A percentile compares a stretch with the other conserved stretches of the same genome.
These are phyloP conservation scores for Cystoisospora suis DNA, from an alignment of 169 alveolate genomes.

Conservation along the genomic window DNA sequence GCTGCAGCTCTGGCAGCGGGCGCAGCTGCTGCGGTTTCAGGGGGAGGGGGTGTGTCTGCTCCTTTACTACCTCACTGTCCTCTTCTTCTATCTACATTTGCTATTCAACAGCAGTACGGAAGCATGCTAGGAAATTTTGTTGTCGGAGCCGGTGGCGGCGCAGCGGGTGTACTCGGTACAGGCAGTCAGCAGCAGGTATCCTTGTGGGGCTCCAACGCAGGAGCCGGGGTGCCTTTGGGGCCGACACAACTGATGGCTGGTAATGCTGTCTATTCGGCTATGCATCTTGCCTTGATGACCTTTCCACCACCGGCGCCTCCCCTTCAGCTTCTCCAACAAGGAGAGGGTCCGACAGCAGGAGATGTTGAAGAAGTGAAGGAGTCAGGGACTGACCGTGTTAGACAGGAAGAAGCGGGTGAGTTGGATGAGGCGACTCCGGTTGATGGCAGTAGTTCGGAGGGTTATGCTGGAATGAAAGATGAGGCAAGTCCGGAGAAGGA, in stretches of 20 bases:
- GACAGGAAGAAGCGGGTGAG: not conserved
- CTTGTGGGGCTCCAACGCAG: conserved; percentile 5
- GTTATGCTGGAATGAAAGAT: not conserved
- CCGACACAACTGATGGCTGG: conserved; percentile 38
- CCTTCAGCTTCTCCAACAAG: conserved; percentile 6
- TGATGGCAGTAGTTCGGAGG: not conserved
- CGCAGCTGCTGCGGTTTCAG: conserved; percentile 39
- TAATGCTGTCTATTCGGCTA: conserved; percentile 51
- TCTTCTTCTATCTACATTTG: not conserved
- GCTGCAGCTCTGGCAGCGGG: conserved; percentile 47
- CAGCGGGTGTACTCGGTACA: not conserved
- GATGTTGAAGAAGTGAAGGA: conserved; percentile 20
- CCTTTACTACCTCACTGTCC: conserved; percentile 16
- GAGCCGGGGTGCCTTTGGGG: conserved; percentile 3
- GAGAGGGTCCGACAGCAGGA: not conserved
- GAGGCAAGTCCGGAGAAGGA: not conserved
- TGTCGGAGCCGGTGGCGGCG: not conserved
- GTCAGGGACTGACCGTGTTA: not conserved
- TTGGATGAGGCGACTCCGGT: not conserved
- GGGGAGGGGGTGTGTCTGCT: not conserved
- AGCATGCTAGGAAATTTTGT: not conserved
- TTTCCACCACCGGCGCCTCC: not conserved
- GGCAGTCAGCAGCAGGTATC: not conserved
- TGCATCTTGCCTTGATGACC: conserved; percentile 52
- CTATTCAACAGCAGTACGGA: no score